Evolutionary conservation across 2,329 filamentous ascomycete species (phyloP).

Genomic region (Orbilia javanica): DNA sequence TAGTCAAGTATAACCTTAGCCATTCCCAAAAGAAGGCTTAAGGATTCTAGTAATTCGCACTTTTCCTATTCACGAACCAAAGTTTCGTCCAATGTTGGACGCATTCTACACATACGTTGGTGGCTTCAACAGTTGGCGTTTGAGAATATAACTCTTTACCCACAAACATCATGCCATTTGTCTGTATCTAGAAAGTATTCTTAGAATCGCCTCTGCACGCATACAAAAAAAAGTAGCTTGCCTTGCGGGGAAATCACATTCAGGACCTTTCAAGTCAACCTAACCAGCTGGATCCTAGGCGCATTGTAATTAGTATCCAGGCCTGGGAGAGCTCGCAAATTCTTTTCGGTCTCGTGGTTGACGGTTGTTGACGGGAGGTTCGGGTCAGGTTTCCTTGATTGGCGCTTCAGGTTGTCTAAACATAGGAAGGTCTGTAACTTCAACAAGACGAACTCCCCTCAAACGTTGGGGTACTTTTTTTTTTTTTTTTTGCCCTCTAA

Average conservation of each 20-base stretch:
- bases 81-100: conserved; percentile 14
- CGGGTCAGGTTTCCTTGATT: conserved; percentile 19
- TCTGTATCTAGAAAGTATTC: neutral
- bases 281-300: neutral
- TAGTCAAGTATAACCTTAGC: neutral
- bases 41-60: neutral
- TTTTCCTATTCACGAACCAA: neutral
- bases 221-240: no score
- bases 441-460: neutral
- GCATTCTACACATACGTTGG: no score
- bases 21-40: no score
- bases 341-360: neutral
- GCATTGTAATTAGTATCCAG: neutral
- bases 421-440: conserved; percentile 25
- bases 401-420: conserved; percentile 6
- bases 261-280: neutral
- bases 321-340: neutral
- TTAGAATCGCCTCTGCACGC: no score
- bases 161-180: neutral
- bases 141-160: neutral
- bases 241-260: neutral
- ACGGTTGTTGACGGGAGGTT: neutral
- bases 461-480: neutral
- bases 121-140: conserved; percentile 5
- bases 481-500: neutral